phyloP scores from a whole-genome alignment of 371 early-diverging fungal species.

The Dichotomocladium elegans region DNA sequence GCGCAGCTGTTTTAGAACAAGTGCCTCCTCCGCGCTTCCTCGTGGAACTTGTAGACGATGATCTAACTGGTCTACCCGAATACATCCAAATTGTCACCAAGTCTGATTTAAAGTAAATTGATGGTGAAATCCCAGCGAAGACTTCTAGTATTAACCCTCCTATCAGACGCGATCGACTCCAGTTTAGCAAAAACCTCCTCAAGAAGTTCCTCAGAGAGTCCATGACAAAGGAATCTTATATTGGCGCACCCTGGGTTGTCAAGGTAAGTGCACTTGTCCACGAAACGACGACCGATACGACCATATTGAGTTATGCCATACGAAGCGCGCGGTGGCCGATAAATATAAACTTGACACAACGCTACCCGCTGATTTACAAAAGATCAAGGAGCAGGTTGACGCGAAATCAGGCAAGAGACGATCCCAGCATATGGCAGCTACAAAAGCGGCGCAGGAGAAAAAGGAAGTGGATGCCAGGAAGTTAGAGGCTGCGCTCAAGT shows the following conservation, averaged over 20 bases:
- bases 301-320: background rate
- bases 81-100: slow-evolving; percentile 22
- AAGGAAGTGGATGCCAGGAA: slow-evolving; percentile 16
- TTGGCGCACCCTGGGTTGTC: slow-evolving; percentile 74
- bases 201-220: slow-evolving; percentile 69
- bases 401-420: slow-evolving; percentile 46
- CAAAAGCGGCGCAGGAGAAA: background rate
- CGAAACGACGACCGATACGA: background rate
- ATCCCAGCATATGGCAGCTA: slow-evolving; percentile 7
- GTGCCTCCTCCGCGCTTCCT: background rate
- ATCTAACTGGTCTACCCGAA: slow-evolving; percentile 35
- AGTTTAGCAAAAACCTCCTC: slow-evolving; percentile 66
- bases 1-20: background rate
- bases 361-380: slow-evolving; percentile 44
- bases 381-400: slow-evolving; percentile 36
- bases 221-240: slow-evolving; percentile 60
- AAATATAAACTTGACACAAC: slow-evolving; percentile 48
- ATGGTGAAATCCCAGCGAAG: background rate
- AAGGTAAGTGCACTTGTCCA: slow-evolving; percentile 31
- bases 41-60: slow-evolving; percentile 32
- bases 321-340: slow-evolving; percentile 36
- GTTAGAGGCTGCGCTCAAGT: slow-evolving; percentile 41
- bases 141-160: background rate
- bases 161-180: slow-evolving; percentile 60
- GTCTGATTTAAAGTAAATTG: slow-evolving; percentile 28